Evolutionary conservation across 2,329 filamentous ascomycete genomes (phyloP).

Genomic region (Knufia petricola): DNA sequence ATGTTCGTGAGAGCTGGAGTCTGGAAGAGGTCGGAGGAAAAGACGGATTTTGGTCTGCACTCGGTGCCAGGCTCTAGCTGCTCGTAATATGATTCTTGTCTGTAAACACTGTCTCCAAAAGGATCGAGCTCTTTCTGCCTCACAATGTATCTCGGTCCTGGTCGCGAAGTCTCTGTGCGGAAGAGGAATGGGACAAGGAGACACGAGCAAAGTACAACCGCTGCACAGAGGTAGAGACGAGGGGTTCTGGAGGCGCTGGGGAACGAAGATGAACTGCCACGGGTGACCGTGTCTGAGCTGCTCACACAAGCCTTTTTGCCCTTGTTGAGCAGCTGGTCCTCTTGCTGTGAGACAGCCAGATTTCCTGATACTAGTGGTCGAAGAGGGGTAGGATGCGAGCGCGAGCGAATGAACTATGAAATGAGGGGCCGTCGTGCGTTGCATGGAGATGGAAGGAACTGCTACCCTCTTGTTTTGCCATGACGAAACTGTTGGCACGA

Average conservation of each 20-base stretch:
- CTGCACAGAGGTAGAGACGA: conserved; percentile 15
- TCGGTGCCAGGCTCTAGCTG: conserved; percentile 22
- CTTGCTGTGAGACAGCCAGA: conserved; percentile 9
- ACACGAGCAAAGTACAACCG: conserved; percentile 9
- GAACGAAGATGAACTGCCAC: too few species aligned
- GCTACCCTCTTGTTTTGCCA: not conserved
- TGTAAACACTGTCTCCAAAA: conserved; percentile 23
- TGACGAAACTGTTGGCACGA: not conserved
- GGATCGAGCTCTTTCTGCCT: conserved; percentile 13
- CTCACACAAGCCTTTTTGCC: not conserved
- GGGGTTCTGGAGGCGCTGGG: conserved; percentile 7
- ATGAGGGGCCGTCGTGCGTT: conserved; percentile 7
- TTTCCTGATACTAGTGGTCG: not conserved
- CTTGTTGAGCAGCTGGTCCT: conserved; percentile 6
- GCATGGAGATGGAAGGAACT: not conserved
- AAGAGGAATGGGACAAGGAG: conserved; percentile 8
- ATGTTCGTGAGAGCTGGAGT: conserved; percentile 21
- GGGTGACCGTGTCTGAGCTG: not conserved
- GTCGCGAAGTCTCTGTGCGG: not conserved
- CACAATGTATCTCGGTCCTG: conserved; percentile 1
- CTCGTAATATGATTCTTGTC: conserved; percentile 23
- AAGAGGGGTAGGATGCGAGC: conserved; percentile 4
- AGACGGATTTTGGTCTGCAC: conserved; percentile 22
- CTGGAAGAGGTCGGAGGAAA: conserved; percentile 19
- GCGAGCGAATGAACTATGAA: conserved; percentile 1